A percentile compares a stretch with the other conserved stretches of the same genome.
Evolutionary conservation across 2,329 filamentous ascomycete genomes (phyloP).

Genomic region (Dactylellina leptospora): DNA sequence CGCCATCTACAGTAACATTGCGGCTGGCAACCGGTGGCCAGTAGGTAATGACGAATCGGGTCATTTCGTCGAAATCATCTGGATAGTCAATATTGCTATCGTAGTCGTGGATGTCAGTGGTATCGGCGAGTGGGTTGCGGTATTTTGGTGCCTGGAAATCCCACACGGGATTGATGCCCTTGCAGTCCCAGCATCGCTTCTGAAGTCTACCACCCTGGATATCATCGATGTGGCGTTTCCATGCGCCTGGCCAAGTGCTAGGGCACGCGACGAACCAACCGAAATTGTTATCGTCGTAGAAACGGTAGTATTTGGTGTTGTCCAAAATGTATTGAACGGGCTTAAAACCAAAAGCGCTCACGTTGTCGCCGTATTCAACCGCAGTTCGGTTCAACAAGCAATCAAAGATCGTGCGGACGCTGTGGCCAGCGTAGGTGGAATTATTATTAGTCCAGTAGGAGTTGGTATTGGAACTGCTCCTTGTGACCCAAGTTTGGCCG

Average conservation of each 20-base stretch:
- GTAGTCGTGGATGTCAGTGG: constrained; percentile 26
- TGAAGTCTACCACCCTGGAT: constrained; percentile 13
- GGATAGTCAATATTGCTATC: constrained; percentile 19
- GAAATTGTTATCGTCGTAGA: constrained; percentile 45
- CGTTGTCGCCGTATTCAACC: constrained; percentile 35
- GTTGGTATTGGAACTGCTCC: constrained; percentile 28
- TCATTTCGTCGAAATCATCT: constrained; percentile 2
- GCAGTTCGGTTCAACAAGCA: constrained; percentile 36
- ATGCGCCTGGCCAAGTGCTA: constrained; percentile 37
- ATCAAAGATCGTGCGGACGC: constrained; percentile 32
- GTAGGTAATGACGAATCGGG: constrained; percentile 16
- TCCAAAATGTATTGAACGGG: constrained; percentile 30
- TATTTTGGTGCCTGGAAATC: constrained; percentile 28
- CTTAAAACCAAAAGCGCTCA: constrained; percentile 28
- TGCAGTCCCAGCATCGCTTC: constrained; percentile 30
- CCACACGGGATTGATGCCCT: constrained; percentile 37
- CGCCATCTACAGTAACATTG: constrained; percentile 24
- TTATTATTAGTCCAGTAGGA: constrained; percentile 35
- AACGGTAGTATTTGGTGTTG: constrained; percentile 35
- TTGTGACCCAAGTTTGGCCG: constrained; percentile 9
- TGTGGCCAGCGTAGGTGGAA: constrained; percentile 27
- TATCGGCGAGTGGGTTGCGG: constrained; percentile 40
- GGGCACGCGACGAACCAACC: constrained; percentile 39
- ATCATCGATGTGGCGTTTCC: constrained; percentile 35
- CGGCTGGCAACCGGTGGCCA: constrained; percentile 25